Percentiles rank a stretch among this genome's conserved stretches.
Conservation (phyloP, 768 basidiomycete genomes). For the Russula ochroleuca region DNA sequence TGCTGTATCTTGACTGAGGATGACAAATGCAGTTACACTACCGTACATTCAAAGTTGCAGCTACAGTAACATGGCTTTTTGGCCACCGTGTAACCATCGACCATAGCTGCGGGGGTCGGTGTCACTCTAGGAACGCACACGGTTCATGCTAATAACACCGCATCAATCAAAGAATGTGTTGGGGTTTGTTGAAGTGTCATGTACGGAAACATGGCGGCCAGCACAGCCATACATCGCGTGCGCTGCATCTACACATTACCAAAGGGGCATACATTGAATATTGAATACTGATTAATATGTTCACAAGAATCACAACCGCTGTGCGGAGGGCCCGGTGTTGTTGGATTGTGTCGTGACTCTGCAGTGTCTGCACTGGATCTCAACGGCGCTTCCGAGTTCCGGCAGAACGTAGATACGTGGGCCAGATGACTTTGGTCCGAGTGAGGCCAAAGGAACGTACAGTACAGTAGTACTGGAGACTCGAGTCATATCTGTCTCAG, state of each 20-base stretch:
- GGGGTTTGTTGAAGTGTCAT: not conserved
- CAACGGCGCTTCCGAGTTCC: not conserved
- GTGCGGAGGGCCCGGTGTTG: not conserved
- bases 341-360: constrained; percentile 7
- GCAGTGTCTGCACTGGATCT: not conserved
- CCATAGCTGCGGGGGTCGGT: not conserved
- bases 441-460: not conserved
- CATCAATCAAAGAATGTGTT: not conserved
- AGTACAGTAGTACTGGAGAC: not conserved
- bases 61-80: not conserved
- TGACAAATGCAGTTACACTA: not conserved
- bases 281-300: not conserved
- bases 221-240: not conserved
- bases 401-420: not conserved
- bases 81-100: not conserved
- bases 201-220: not conserved
- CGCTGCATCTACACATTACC: not conserved
- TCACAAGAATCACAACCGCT: too few relatives aligned
- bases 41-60: not conserved
- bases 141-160: not conserved
- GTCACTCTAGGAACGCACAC: not conserved
- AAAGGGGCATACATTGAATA: not conserved
- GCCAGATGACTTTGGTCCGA: not conserved
- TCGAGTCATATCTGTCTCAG: not conserved
- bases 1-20: not conserved